phyloP scores from a whole-genome alignment of 148 eudicot species.

The Heliamphora exappendiculata region DNA sequence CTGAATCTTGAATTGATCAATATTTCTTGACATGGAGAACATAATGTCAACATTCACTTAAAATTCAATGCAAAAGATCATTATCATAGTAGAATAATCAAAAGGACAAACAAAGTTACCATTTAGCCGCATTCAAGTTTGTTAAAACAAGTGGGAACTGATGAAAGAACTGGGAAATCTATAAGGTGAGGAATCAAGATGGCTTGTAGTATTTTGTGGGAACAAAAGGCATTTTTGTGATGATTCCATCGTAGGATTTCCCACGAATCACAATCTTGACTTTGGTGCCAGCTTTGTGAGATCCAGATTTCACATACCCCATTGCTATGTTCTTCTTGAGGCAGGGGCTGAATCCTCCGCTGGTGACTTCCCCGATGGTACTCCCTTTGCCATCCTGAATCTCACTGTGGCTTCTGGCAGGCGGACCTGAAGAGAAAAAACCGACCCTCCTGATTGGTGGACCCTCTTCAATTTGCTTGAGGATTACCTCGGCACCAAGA shows the following conservation, averaged over 20 bases:
- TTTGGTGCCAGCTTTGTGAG: slow-evolving; percentile 80
- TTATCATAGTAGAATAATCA: neutral
- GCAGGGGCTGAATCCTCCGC: slow-evolving; percentile 98
- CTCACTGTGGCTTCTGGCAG: slow-evolving; percentile 92
- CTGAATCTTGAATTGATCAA: neutral
- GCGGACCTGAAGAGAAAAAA: slow-evolving; percentile 74
- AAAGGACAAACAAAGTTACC: slow-evolving; percentile 8
- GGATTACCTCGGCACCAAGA: slow-evolving; percentile 86
- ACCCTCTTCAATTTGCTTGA: slow-evolving; percentile 78
- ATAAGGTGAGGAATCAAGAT: slow-evolving; percentile 15
- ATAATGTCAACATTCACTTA: neutral
- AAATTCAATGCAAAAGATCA: neutral
- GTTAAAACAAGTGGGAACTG: slow-evolving; percentile 15
- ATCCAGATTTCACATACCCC: slow-evolving; percentile 92
- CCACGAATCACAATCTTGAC: slow-evolving; percentile 69
- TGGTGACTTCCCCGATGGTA: slow-evolving; percentile 80
- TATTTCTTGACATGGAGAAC: neutral
- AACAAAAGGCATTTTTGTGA: slow-evolving; percentile 96
- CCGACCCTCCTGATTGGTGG: slow-evolving; percentile 79
- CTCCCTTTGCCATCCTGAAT: slow-evolving; percentile 71
- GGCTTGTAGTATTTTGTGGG: slow-evolving; percentile 94
- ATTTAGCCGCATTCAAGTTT: slow-evolving; percentile 12
- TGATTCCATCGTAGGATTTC: slow-evolving; percentile 65
- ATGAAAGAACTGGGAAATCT: slow-evolving; percentile 9
- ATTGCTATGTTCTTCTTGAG: slow-evolving; percentile 96